Evolutionary conservation across 305 asterid species (phyloP).

Genomic region (Rubia peregrina): DNA sequence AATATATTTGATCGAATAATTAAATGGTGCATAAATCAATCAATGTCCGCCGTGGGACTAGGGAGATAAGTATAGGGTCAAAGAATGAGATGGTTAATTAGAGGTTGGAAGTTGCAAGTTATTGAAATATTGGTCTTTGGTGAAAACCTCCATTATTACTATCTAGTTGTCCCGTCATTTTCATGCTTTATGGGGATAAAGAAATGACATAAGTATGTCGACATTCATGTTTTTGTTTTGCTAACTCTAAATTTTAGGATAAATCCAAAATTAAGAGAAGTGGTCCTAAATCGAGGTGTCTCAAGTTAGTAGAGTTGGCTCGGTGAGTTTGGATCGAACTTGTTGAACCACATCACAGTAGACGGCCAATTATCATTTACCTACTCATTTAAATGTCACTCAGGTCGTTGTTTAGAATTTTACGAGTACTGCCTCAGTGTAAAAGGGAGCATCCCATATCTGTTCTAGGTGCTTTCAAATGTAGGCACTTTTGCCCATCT

Average conservation of each 20-base stretch:
- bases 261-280: not conserved
- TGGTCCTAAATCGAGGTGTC: not conserved
- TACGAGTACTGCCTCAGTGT: too few relatives aligned
- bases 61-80: not conserved
- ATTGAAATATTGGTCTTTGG: constrained; percentile 20
- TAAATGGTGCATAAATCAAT: not conserved
- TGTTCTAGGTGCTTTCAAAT: too few relatives aligned
- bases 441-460: too few relatives aligned
- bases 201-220: constrained; percentile 23
- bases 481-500: too few relatives aligned
- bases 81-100: constrained; percentile 7
- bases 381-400: too few relatives aligned
- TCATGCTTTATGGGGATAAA: constrained; percentile 32
- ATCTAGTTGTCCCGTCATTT: not conserved
- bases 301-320: too few relatives aligned
- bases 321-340: too few relatives aligned
- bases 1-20: too few relatives aligned
- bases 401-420: too few relatives aligned
- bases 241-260: not conserved
- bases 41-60: not conserved
- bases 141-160: not conserved
- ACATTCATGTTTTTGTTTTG: constrained; percentile 17
- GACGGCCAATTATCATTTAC: too few relatives aligned
- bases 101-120: constrained; percentile 5
- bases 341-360: too few relatives aligned